Evolutionary conservation across 352 stramenopile species (phyloP).

Genomic region (Globisporangium irregulare): DNA sequence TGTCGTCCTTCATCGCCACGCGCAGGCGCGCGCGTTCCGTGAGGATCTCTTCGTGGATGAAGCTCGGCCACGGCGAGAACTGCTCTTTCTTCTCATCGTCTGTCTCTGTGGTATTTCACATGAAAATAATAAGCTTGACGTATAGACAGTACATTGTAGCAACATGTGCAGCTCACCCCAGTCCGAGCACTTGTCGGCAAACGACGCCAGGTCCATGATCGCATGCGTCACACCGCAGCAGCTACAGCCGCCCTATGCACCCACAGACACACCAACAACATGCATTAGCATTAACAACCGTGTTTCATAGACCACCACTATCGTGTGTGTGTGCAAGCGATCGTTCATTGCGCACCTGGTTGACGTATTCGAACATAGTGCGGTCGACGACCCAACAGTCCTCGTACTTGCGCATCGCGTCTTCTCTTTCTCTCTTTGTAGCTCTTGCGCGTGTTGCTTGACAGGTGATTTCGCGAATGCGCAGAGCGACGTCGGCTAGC

Average conservation of each 20-base stretch:
- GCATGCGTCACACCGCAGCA: slow-evolving; percentile 90
- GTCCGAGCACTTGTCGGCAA: slow-evolving; percentile 91
- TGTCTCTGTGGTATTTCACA: slow-evolving; percentile 56
- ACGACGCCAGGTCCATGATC: slow-evolving; percentile 80
- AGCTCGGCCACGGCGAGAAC: slow-evolving; percentile 77
- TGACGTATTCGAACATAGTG: slow-evolving; percentile 94
- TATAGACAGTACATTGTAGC: not conserved
- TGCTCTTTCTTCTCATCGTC: slow-evolving; percentile 90
- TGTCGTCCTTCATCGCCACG: slow-evolving; percentile 77
- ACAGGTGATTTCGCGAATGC: slow-evolving; percentile 1
- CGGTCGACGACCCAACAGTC: slow-evolving; percentile 90
- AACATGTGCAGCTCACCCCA: slow-evolving; percentile 37
- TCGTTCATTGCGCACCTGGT: slow-evolving; percentile 41
- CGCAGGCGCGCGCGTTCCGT: slow-evolving; percentile 87
- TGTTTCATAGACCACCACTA: not conserved
- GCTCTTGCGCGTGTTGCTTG: not conserved
- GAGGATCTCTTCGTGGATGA: slow-evolving; percentile 93
- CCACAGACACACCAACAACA: not conserved
- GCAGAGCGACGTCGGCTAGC: too few species aligned
- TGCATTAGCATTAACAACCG: not conserved
- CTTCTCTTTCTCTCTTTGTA: not conserved
- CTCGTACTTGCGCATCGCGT: slow-evolving; percentile 63
- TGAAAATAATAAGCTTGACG: not conserved
- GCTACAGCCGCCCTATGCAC: slow-evolving; percentile 79
- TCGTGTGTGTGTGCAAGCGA: not conserved